phyloP scores from a whole-genome alignment of 1,284 basidiomycete species.

The Ganoderma meredithae region DNA sequence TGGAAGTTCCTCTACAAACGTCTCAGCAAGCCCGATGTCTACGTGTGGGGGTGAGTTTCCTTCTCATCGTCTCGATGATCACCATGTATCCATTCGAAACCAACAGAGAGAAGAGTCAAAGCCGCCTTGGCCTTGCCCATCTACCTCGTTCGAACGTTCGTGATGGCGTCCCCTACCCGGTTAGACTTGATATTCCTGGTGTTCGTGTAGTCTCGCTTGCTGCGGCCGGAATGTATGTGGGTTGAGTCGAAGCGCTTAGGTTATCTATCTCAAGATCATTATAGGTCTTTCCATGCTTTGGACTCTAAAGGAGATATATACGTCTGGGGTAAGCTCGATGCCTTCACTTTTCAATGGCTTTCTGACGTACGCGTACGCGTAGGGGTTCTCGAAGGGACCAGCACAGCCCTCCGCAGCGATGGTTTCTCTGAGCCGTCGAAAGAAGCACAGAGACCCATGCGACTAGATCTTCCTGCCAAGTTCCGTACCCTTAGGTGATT shows the following conservation, averaged over 20 bases:
- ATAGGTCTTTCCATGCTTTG: slow-evolving; percentile 82
- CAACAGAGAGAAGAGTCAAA: slow-evolving; percentile 61
- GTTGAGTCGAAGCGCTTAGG: slow-evolving; percentile 32
- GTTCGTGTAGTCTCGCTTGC: slow-evolving; percentile 76
- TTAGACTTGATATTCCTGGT: slow-evolving; percentile 61
- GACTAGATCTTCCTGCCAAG: slow-evolving; percentile 60
- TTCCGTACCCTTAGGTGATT: slow-evolving; percentile 69
- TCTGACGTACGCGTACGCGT: slow-evolving; percentile 18
- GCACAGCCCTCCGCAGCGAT: slow-evolving; percentile 51
- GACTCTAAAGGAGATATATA: slow-evolving; percentile 77
- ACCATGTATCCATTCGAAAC: slow-evolving; percentile 5
- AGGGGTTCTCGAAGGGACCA: slow-evolving; percentile 70
- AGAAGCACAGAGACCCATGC: slow-evolving; percentile 58
- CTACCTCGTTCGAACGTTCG: slow-evolving; percentile 46
- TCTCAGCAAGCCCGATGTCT: slow-evolving; percentile 64
- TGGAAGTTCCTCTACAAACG: slow-evolving; percentile 85
- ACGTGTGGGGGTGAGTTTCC: slow-evolving; percentile 80
- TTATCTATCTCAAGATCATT: background rate
- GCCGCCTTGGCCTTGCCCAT: slow-evolving; percentile 61
- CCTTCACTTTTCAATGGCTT: background rate
- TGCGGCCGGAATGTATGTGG: slow-evolving; percentile 80
- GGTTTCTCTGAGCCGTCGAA: slow-evolving; percentile 66
- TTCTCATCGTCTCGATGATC: background rate
- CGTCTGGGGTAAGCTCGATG: slow-evolving; percentile 76
- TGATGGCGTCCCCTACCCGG: slow-evolving; percentile 66